Evolutionary conservation across 2,329 filamentous ascomycete species (phyloP), one percentile per base, ranked within the genome.

Genomic region (Penicillium brasilianum): DNA sequence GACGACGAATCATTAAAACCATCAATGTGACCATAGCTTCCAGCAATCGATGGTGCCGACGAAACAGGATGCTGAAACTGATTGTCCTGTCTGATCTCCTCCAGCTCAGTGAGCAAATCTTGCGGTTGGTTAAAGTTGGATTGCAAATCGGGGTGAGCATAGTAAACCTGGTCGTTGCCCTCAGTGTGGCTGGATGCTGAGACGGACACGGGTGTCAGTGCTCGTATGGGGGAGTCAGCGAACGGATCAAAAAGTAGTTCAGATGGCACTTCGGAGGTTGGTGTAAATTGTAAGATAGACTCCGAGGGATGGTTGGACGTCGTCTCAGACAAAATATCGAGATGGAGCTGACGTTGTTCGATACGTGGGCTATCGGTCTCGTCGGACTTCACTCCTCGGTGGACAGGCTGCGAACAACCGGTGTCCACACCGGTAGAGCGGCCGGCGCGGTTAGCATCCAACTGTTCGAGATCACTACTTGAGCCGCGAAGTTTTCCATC

Each of bases 211-310:
- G 70, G 59, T 36, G 68, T 70, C 36, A 61, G 61, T 28, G 36
- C 55, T 32, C 59, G 57, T 14, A 52, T 25, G 20, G 59, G 65
- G 25, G 63, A 62, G 37, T 61, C 61, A 22, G 62, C 61, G 39
- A 68, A 67, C 11, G 68, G 60, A 34, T 67, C 66, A 63, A 70
- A 57, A 64, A 64, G 32, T 69, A 72, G 14, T 63, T 67, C 44
- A 69, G 57, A 75, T 6, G 75, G 75, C 51, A 66, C 72, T 64
- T 81, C 77, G n/a, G 79, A 79, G 8, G 77, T 81, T 28, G 81
- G 80, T 4, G 80, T 82, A 11, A 81, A 73, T 60, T 81, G 77
- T 50, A 79, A 65, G 8, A 79, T 67, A 32, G 76, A 78, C 57
- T 80, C 78, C 2, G 80, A 80, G 20, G 75, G 74, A 57, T 79